These are phyloP conservation scores for Nitzschia putrida DNA, from an alignment of 108 stramenopile genomes.

Conservation along the genomic window DNA sequence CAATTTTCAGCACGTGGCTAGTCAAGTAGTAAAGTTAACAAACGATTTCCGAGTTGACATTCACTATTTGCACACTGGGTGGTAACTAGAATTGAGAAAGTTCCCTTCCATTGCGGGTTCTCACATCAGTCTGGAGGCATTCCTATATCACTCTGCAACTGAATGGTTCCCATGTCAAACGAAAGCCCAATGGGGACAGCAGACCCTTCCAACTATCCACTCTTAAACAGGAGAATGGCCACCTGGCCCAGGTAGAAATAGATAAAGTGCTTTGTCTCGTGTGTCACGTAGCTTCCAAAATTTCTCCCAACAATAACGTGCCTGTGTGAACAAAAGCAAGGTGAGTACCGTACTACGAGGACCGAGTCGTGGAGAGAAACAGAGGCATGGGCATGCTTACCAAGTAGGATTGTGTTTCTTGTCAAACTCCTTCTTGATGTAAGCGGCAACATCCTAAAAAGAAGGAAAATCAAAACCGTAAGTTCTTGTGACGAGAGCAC, in stretches of 20 bases:
- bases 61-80: no score
- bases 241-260: constrained; percentile 99
- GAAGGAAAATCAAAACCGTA: constrained; percentile 12
- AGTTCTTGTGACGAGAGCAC: not conserved
- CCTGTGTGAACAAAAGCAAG: constrained; percentile 33
- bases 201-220: constrained; percentile 67
- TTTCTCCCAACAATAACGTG: constrained; percentile 83
- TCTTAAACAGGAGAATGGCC: constrained; percentile 98
- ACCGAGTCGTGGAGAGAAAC: constrained; percentile 1
- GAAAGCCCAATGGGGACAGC: no score
- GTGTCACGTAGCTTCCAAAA: constrained; percentile 70
- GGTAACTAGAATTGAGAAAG: no score
- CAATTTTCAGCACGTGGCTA: no score
- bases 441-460: constrained; percentile 95
- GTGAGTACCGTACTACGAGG: not conserved
- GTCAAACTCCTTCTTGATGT: constrained; percentile 99
- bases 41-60: no score
- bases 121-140: no score
- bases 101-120: no score
- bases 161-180: no score
- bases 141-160: no score
- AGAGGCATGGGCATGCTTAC: constrained; percentile 48
- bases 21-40: no score
- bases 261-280: constrained; percentile 99
- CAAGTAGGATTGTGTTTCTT: constrained; percentile 99